phyloP scores from a whole-genome alignment of 23 red algal species.

The Pyropia haitanensis region DNA sequence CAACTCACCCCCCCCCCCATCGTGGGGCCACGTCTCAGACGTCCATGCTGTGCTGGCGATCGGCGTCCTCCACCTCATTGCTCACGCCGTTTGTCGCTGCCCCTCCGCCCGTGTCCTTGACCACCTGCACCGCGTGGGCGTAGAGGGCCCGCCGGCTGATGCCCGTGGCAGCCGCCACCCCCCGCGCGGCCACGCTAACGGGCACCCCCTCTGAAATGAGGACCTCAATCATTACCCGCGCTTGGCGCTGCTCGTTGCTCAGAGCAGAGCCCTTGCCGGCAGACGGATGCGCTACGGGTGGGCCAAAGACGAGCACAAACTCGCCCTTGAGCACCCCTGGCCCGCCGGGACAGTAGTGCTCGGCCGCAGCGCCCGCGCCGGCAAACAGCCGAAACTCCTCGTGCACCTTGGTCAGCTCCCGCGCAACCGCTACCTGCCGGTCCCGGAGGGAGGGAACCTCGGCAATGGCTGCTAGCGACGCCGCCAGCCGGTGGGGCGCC shows the following conservation, averaged over 20 bases:
- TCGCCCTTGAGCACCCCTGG: slow-evolving; percentile 33
- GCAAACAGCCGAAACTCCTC: slow-evolving; percentile 65
- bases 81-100: background rate
- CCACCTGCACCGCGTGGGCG: slow-evolving; percentile 17
- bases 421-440: slow-evolving; percentile 19
- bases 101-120: slow-evolving; percentile 7
- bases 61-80: no score
- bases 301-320: slow-evolving; percentile 55
- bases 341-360: background rate
- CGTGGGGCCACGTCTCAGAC: no score
- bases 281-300: slow-evolving; percentile 7
- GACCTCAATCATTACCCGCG: slow-evolving; percentile 14
- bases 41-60: no score
- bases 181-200: slow-evolving; percentile 23
- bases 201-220: slow-evolving; percentile 28
- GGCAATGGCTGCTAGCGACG: slow-evolving; percentile 31
- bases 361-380: slow-evolving; percentile 5
- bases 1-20: no score
- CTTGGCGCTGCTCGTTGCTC: slow-evolving; percentile 5
- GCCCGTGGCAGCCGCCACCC: slow-evolving; percentile 20
- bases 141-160: slow-evolving; percentile 40
- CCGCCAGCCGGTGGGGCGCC: slow-evolving; percentile 66
- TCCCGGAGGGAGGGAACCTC: background rate
- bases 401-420: slow-evolving; percentile 84
- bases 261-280: slow-evolving; percentile 3